Evolutionary conservation across 1,284 basidiomycete genomes (phyloP).

Genomic region (Boletus calvinii): DNA sequence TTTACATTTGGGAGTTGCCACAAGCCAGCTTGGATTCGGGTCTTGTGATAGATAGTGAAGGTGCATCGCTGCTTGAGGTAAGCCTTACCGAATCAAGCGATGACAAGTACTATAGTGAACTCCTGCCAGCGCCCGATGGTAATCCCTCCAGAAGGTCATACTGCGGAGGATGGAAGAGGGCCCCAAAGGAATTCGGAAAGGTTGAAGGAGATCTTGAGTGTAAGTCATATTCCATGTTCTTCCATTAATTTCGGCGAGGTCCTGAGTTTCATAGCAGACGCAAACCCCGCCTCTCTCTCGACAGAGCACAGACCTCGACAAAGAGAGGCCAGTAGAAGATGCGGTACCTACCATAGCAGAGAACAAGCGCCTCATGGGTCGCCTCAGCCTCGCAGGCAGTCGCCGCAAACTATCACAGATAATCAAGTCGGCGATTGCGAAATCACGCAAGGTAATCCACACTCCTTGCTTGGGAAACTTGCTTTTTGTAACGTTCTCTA

Average conservation of each 20-base stretch:
- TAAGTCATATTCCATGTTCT: conserved; percentile 10
- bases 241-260: conserved; percentile 2
- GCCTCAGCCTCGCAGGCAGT: conserved; percentile 10
- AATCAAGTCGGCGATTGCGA: conserved; percentile 23
- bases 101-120: conserved; percentile 4
- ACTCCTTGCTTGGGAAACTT: conserved; percentile 12
- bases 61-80: conserved; percentile 29
- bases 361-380: conserved; percentile 10
- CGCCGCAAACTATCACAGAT: conserved; percentile 21
- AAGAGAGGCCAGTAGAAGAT: conserved; percentile 4
- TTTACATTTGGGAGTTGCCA: conserved; percentile 31
- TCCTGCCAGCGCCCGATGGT: conserved; percentile 14
- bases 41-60: conserved; percentile 27
- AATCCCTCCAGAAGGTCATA: conserved; percentile 2
- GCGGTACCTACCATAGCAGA: conserved; percentile 5
- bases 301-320: conserved; percentile 9
- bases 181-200: conserved; percentile 5
- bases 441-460: conserved; percentile 27
- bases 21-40: conserved; percentile 31
- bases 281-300: conserved; percentile 2
- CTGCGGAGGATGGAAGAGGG: conserved; percentile 1
- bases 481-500: conserved; percentile 22
- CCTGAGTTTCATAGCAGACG: conserved; percentile 16
- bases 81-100: conserved; percentile 8
- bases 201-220: conserved; percentile 21